A percentile compares a stretch with the other conserved stretches of the same genome.
Evolutionary conservation across 2,329 filamentous ascomycete genomes (phyloP).

Genomic region (Microascus cirrosus): DNA sequence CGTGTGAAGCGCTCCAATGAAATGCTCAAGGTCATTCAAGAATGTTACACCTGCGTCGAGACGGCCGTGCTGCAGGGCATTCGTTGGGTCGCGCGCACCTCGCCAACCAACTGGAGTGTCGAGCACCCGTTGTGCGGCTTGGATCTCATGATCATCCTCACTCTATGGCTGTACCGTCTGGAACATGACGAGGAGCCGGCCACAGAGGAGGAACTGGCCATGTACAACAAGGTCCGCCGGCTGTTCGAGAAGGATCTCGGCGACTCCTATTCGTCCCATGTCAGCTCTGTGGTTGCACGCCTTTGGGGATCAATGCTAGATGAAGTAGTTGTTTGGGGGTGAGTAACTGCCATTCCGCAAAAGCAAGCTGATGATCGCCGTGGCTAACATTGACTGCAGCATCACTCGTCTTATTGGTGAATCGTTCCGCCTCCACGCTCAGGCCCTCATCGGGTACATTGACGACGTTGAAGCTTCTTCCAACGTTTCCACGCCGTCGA

Average conservation of each 20-base stretch:
- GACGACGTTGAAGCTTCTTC: conserved; percentile 65
- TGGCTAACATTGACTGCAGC: conserved; percentile 28
- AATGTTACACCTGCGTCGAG: conserved; percentile 96
- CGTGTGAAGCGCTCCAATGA: conserved; percentile 90
- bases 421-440: conserved; percentile 91
- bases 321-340: conserved; percentile 99
- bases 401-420: conserved; percentile 96
- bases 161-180: conserved; percentile 95
- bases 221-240: conserved; percentile 87
- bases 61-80: conserved; percentile 90
- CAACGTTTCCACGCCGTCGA: conserved; percentile 59
- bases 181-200: conserved; percentile 96
- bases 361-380: background rate
- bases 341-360: conserved; percentile 33
- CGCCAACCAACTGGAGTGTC: conserved; percentile 96
- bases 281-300: conserved; percentile 90
- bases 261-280: conserved; percentile 65
- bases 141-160: conserved; percentile 96
- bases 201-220: conserved; percentile 69
- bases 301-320: conserved; percentile 98
- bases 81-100: conserved; percentile 95
- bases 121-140: conserved; percentile 94
- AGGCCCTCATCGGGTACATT: conserved; percentile 89
- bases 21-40: conserved; percentile 97
- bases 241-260: conserved; percentile 78